A percentile compares a stretch with the other conserved stretches of the same genome.
These are phyloP conservation scores for Cadophora malorum DNA, from an alignment of 2,329 filamentous ascomycete genomes.

Conservation along the genomic window DNA sequence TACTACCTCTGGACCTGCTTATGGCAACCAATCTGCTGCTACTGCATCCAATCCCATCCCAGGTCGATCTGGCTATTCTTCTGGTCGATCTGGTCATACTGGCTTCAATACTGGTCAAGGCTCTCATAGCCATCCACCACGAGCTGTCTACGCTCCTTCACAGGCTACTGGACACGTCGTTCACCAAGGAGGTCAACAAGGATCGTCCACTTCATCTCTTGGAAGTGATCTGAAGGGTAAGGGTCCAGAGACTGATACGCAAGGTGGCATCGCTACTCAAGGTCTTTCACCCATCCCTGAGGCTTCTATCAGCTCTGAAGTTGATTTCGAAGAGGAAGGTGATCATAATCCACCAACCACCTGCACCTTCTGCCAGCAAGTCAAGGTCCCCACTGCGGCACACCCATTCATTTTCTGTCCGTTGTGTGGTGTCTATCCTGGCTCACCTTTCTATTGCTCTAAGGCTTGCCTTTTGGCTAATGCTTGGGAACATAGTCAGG, in stretches of 20 bases:
- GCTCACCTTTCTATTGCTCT: slow-evolving; percentile 38
- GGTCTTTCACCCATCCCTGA: slow-evolving; percentile 15
- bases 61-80: neutral
- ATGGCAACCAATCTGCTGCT: neutral
- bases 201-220: neutral
- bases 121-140: slow-evolving; percentile 9
- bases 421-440: slow-evolving; percentile 34
- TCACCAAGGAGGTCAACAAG: slow-evolving; percentile 5
- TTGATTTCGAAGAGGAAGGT: neutral
- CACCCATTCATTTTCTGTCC: slow-evolving; percentile 34
- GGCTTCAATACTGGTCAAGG: slow-evolving; percentile 12
- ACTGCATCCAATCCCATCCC: neutral
- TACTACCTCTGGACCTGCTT: neutral
- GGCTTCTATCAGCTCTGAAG: slow-evolving; percentile 2
- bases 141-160: neutral
- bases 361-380: slow-evolving; percentile 20
- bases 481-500: slow-evolving; percentile 32
- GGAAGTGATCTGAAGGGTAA: slow-evolving; percentile 14
- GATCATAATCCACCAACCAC: slow-evolving; percentile 13
- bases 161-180: neutral
- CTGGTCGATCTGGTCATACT: neutral
- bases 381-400: slow-evolving; percentile 16
- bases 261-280: neutral
- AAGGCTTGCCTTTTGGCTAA: slow-evolving; percentile 39
- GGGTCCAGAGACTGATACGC: neutral